Evolutionary conservation across 2,329 filamentous ascomycete genomes (phyloP).

Genomic region (Fusarium mangiferae): DNA sequence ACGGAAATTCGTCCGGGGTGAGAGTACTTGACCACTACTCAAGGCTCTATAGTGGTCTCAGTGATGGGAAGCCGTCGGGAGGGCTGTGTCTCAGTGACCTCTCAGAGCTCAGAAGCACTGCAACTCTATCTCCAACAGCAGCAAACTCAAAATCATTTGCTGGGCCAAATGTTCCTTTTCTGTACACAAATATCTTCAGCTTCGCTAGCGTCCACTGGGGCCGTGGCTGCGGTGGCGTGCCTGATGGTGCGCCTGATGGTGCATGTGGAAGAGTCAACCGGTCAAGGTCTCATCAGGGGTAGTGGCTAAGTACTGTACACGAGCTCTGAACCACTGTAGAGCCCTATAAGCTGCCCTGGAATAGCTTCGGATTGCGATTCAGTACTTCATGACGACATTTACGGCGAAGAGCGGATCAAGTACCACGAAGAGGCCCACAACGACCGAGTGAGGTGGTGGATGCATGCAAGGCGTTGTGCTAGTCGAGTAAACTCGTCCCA

Average conservation of each 20-base stretch:
- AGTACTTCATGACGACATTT: conserved; percentile 19
- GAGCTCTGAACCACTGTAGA: background rate
- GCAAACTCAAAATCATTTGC: background rate
- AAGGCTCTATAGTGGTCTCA: background rate
- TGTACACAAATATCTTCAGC: conserved; percentile 26
- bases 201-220: conserved; percentile 41
- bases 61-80: background rate
- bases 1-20: conserved; percentile 28
- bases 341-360: conserved; percentile 1
- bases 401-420: conserved; percentile 16
- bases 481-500: conserved; percentile 39
- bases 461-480: conserved; percentile 44
- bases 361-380: background rate
- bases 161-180: conserved; percentile 1
- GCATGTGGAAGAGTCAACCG: conserved; percentile 29
- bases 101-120: background rate
- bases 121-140: background rate
- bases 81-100: background rate
- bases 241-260: conserved; percentile 36
- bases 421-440: conserved; percentile 37
- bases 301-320: conserved; percentile 11
- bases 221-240: conserved; percentile 43
- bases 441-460: conserved; percentile 40
- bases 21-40: conserved; percentile 31
- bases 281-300: conserved; percentile 27